Conservation (phyloP, 2,329 filamentous ascomycete species). For the Phialophora macrospora region DNA sequence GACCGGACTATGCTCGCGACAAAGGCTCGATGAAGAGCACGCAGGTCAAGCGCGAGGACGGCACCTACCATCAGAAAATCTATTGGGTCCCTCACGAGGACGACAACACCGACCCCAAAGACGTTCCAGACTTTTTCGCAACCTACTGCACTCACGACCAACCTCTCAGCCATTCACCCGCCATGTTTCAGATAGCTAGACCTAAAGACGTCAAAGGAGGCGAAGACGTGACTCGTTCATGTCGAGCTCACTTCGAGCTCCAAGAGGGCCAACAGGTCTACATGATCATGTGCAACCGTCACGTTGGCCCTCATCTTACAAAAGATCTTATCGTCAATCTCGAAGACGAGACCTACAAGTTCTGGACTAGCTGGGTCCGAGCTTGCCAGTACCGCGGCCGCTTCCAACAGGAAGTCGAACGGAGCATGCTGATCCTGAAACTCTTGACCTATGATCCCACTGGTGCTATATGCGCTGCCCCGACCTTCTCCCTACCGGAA, state of each 20-base stretch:
- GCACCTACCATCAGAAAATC: constrained; percentile 28
- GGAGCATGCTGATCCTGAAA: constrained; percentile 75
- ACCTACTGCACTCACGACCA: constrained; percentile 29
- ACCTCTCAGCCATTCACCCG: constrained; percentile 8
- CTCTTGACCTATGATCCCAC: constrained; percentile 79
- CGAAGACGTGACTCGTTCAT: constrained; percentile 12
- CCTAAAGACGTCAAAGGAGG: constrained; percentile 1
- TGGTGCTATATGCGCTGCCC: constrained; percentile 75
- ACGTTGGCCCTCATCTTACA: constrained; percentile 31
- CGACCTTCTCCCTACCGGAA: constrained; percentile 78
- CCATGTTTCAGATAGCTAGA: constrained; percentile 27
- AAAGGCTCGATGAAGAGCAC: constrained; percentile 60
- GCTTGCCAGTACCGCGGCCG: constrained; percentile 72
- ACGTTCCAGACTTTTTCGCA: constrained; percentile 32
- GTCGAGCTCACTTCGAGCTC: constrained; percentile 29
- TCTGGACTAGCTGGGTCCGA: constrained; percentile 75
- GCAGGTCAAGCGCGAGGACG: constrained; percentile 25
- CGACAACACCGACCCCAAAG: constrained; percentile 1
- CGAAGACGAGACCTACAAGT: constrained; percentile 72
- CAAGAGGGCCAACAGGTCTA: constrained; percentile 33
- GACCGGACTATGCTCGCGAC: constrained; percentile 71
- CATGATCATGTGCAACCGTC: constrained; percentile 33
- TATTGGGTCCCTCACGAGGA: constrained; percentile 21
- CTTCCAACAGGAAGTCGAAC: constrained; percentile 72
- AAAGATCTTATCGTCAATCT: constrained; percentile 28